Conservation (phyloP, 805 yeast genomes). For the Brettanomyces sp. region DNA sequence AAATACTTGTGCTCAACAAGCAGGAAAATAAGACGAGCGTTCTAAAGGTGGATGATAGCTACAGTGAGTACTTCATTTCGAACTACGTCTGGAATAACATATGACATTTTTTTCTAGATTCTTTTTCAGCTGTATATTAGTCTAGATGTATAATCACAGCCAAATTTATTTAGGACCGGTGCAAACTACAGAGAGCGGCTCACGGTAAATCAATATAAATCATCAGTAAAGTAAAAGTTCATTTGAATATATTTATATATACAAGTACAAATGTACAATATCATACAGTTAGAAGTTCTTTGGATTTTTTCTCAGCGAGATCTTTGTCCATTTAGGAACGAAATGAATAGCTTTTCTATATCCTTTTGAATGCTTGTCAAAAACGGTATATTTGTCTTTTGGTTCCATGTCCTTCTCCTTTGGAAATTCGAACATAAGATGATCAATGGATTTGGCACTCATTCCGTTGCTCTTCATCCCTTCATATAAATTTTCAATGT, state of each 20-base stretch:
- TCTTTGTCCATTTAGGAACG: slow-evolving; percentile 88
- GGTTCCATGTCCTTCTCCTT: slow-evolving; percentile 74
- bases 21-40: slow-evolving; percentile 37
- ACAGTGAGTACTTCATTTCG: slow-evolving; percentile 60
- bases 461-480: slow-evolving; percentile 32
- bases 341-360: slow-evolving; percentile 85
- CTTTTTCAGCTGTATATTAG: neutral
- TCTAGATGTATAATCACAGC: neutral
- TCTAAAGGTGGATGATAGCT: slow-evolving; percentile 40
- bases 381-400: slow-evolving; percentile 80
- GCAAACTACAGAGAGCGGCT: too few relatives aligned
- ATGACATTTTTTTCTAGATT: slow-evolving; percentile 8
- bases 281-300: slow-evolving; percentile 38
- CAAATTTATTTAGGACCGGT: too few relatives aligned
- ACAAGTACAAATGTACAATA: neutral
- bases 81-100: slow-evolving; percentile 73
- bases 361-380: slow-evolving; percentile 60
- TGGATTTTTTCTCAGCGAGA: slow-evolving; percentile 74
- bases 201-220: neutral
- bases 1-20: slow-evolving; percentile 41
- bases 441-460: slow-evolving; percentile 25
- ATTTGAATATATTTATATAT: slow-evolving; percentile 1
- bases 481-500: slow-evolving; percentile 53
- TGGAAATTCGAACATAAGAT: slow-evolving; percentile 47
- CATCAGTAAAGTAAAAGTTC: neutral